phyloP scores from a whole-genome alignment of 352 stramenopile genomes.

The Phytophthora pistaciae region DNA sequence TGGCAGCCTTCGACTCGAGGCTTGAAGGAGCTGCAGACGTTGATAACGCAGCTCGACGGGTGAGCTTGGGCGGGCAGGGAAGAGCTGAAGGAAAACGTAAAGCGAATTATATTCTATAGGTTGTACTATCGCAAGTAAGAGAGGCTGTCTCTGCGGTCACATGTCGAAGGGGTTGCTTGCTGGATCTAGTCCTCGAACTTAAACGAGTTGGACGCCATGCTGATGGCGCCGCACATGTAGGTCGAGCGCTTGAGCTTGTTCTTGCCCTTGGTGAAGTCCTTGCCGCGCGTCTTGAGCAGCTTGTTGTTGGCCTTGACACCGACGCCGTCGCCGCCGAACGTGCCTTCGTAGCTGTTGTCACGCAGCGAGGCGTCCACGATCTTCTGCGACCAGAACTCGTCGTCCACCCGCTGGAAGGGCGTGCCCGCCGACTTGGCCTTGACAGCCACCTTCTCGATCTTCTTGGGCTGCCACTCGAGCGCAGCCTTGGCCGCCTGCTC shows the following conservation, averaged over 20 bases:
- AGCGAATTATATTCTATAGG: conserved; percentile 55
- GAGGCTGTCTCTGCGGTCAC: conserved; percentile 18
- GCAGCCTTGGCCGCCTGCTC: conserved; percentile 88
- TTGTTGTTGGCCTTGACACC: conserved; percentile 98
- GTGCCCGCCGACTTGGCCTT: conserved; percentile 90
- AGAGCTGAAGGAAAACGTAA: conserved; percentile 18
- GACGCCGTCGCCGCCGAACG: conserved; percentile 96
- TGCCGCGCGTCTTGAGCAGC: conserved; percentile 97
- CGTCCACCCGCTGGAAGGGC: conserved; percentile 98
- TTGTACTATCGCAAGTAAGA: conserved; percentile 41
- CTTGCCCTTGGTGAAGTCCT: conserved; percentile 99
- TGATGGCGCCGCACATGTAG: conserved; percentile 96
- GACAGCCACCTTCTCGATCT: conserved; percentile 67
- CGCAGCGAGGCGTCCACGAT: conserved; percentile 95
- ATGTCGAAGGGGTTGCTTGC: neutral
- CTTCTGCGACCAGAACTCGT: conserved; percentile 94
- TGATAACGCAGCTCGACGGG: conserved; percentile 33
- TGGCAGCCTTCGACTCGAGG: conserved; percentile 56
- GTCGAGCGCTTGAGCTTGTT: conserved; percentile 99
- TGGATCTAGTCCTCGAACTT: conserved; percentile 86
- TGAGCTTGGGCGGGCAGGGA: conserved; percentile 12
- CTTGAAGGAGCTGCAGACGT: conserved; percentile 43
- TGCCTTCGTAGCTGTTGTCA: conserved; percentile 99
- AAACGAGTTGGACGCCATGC: conserved; percentile 94
- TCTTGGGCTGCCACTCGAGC: conserved; percentile 93